Percentiles rank a stretch among this genome's conserved stretches.
phyloP scores from a whole-genome alignment of 345 rosid genomes.

The Populus davidiana region DNA sequence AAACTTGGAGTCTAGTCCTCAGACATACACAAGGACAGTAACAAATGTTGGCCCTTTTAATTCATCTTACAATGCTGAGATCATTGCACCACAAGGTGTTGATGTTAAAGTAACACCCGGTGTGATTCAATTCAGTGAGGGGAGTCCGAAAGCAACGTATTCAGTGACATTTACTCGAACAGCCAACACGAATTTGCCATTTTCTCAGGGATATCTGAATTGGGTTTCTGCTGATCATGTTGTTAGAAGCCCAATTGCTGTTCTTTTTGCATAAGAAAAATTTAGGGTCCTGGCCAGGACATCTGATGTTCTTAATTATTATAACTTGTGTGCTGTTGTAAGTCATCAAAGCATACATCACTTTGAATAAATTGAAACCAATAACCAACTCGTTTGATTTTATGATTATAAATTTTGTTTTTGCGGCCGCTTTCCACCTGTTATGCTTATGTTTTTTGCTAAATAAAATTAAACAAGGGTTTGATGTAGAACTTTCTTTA shows the following conservation, averaged over 20 bases:
- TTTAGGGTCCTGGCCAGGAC: neutral
- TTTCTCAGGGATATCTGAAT: slow-evolving; percentile 13
- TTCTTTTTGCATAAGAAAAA: neutral
- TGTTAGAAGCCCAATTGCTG: slow-evolving; percentile 17
- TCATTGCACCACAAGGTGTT: slow-evolving; percentile 2
- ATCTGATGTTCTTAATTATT: neutral
- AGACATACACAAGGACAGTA: slow-evolving; percentile 16
- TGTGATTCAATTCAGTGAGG: neutral
- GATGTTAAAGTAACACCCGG: slow-evolving; percentile 6
- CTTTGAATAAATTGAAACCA: no score
- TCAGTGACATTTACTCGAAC: slow-evolving; percentile 11
- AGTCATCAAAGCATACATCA: no score
- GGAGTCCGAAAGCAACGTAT: slow-evolving; percentile 12
- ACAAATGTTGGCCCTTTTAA: slow-evolving; percentile 13
- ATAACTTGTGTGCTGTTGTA: no score
- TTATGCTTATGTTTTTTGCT: no score
- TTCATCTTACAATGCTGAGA: neutral
- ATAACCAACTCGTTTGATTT: no score
- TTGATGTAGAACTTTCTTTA: no score
- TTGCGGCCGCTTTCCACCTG: no score
- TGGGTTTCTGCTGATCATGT: slow-evolving; percentile 2
- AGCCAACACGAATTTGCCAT: neutral
- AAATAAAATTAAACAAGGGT: no score
- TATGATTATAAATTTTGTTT: no score
- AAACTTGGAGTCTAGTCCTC: neutral